Percentiles rank a stretch among this genome's conserved stretches.
These are phyloP conservation scores for Russula ochroleuca DNA, from an alignment of 768 basidiomycete species.

Conservation along the genomic window DNA sequence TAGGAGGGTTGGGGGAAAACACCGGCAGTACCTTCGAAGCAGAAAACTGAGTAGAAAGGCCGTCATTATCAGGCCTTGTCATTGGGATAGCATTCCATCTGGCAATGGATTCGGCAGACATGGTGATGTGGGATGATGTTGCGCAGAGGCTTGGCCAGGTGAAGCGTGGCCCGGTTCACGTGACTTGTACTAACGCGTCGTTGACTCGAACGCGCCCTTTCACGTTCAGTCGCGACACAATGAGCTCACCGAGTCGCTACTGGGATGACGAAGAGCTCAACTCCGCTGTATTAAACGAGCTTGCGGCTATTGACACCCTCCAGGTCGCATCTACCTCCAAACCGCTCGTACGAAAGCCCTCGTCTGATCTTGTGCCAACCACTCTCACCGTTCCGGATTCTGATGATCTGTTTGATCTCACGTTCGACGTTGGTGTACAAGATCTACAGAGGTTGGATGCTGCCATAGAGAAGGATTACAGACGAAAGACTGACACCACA, in stretches of 20 bases:
- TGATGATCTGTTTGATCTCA: constrained; percentile 36
- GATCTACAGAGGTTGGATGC: constrained; percentile 54
- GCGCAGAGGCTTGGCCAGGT: too few species aligned
- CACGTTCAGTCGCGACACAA: constrained; percentile 29
- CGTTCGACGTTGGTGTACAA: constrained; percentile 51
- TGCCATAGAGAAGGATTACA: constrained; percentile 47
- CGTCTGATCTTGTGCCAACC: constrained; percentile 17
- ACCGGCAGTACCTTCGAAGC: constrained; percentile 32
- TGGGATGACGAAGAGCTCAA: constrained; percentile 59
- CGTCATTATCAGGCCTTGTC: constrained; percentile 34
- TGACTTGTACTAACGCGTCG: not conserved
- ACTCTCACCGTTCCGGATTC: constrained; percentile 40
- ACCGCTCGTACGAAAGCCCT: constrained; percentile 27
- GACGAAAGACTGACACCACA: constrained; percentile 39
- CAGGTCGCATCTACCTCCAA: constrained; percentile 34
- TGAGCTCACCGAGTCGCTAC: constrained; percentile 71
- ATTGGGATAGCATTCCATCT: constrained; percentile 71
- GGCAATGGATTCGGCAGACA: constrained; percentile 63
- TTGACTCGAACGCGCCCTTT: not conserved
- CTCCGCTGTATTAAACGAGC: constrained; percentile 52
- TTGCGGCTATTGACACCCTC: constrained; percentile 69
- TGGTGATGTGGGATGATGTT: constrained; percentile 30
- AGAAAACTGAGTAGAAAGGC: not conserved
- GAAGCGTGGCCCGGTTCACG: constrained; percentile 13
- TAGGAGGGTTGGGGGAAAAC: constrained; percentile 47